Conservation (phyloP, 2,329 filamentous ascomycete genomes). For the Calonectria crousiana region DNA sequence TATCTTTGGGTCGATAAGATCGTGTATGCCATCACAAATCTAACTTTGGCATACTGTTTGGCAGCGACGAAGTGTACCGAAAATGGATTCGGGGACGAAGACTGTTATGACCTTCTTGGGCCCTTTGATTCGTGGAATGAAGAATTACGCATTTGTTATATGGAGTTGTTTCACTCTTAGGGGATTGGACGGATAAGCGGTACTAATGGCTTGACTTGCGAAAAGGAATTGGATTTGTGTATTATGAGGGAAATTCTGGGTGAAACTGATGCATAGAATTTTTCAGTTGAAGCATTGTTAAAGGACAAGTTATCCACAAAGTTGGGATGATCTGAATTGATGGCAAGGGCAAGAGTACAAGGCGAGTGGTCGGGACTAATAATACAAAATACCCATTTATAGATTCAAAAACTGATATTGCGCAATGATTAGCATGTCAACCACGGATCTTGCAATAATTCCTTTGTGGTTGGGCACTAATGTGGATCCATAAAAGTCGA, state of each 20-base stretch:
- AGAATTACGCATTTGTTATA: neutral
- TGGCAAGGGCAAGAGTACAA: too few relatives aligned
- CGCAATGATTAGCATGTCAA: too few relatives aligned
- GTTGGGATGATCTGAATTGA: too few relatives aligned
- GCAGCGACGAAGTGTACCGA: neutral
- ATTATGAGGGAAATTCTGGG: too few relatives aligned
- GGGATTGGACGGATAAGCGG: too few relatives aligned
- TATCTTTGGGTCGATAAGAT: neutral
- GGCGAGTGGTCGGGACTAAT: too few relatives aligned
- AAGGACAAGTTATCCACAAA: neutral
- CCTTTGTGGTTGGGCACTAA: neutral
- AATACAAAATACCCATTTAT: too few relatives aligned
- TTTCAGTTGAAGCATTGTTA: neutral
- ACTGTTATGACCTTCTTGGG: neutral
- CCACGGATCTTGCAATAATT: too few relatives aligned
- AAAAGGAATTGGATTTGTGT: neutral
- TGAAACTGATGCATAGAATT: neutral
- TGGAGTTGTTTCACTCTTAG: neutral
- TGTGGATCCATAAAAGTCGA: constrained; percentile 45
- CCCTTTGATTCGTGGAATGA: neutral
- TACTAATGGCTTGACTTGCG: too few relatives aligned
- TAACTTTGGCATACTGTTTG: neutral
- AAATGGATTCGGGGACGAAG: neutral
- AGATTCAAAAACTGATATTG: too few relatives aligned
- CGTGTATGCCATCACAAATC: neutral